Evolutionary conservation across 371 early-diverging fungal species (phyloP), one percentile per base, ranked within the genome.

Genomic region (Mucor mucedo): DNA sequence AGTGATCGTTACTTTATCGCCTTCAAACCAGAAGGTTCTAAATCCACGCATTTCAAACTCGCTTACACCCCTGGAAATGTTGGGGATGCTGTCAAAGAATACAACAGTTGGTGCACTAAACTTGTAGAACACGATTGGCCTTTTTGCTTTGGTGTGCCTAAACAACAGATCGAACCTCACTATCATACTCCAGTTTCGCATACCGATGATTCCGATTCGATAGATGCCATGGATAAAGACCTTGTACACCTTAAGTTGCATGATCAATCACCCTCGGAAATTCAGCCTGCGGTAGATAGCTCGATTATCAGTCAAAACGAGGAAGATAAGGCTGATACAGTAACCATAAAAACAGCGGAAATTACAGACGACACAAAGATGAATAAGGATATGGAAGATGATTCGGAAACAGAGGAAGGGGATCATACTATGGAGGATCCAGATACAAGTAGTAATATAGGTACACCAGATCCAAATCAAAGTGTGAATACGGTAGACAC

Each of bases 1-100:
- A 83, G 79, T 11, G 93, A 93, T 71, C 83, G 86, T 41, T 85
- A 90, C 59, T 95, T 95, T 80, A 66, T 86, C 5, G 80, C 87
- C 29, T 88, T 89, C 63, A 82, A 82, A 33, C 86, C 87, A 2
- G 79, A 77, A 29, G 93, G 91, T 14, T 82, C 87, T 21, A 78
- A 75, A 45, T 84, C 84, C 48, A 86, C 76, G 27, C 88, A 91
- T 67, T 94, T 93, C 65, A 79, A 78, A 55, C 74, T 93, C 27
- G 84, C 93, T 0, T 94, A 87, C 50, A 82, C 84, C 33, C 92
- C 93, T 5, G 89, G 90, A 7, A 85, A 93, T 48, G 84, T 89
- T 45, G 80, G 88, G 0, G 82, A 82, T 8, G 93, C 94, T 0
- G 72, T 88, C 28, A 65, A 69, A 30, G 83, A 83, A 21, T 95